A percentile compares a stretch with the other conserved stretches of the same genome.
phyloP scores from a whole-genome alignment of 305 asterid species.

The Petunia hybrid region DNA sequence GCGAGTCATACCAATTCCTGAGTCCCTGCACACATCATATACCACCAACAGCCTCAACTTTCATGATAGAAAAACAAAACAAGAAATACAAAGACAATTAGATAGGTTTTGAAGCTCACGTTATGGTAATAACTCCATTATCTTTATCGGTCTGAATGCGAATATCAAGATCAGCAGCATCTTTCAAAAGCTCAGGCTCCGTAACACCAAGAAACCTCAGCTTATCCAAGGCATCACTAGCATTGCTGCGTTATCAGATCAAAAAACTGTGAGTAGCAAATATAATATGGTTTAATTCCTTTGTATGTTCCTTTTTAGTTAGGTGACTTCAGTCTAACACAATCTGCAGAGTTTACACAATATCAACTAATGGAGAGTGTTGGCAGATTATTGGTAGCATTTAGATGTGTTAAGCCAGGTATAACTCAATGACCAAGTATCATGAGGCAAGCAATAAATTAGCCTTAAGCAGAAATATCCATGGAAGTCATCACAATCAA shows the following conservation, averaged over 20 bases:
- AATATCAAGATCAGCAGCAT: constrained; percentile 79
- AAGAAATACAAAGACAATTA: neutral
- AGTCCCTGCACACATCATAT: constrained; percentile 61
- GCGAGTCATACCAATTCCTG: constrained; percentile 98
- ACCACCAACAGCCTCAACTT: constrained; percentile 31
- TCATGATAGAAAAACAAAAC: neutral
- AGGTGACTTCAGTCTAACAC: constrained; percentile 23
- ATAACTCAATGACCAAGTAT: neutral
- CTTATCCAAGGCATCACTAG: constrained; percentile 99
- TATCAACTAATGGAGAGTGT: neutral
- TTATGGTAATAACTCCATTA: constrained; percentile 84
- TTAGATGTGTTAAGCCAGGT: neutral
- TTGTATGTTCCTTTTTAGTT: neutral
- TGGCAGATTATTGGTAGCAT: neutral
- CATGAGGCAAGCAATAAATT: neutral
- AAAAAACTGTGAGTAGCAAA: neutral
- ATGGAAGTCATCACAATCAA: neutral
- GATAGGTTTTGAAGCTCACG: constrained; percentile 51
- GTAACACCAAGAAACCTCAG: constrained; percentile 94
- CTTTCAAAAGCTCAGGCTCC: constrained; percentile 77
- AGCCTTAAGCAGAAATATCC: neutral
- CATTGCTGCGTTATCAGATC: constrained; percentile 67
- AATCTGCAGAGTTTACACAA: neutral
- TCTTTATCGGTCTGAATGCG: constrained; percentile 89
- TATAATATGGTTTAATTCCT: neutral